Conservation (phyloP, 2,329 filamentous ascomycete genomes). For the Fusarium sp. region DNA sequence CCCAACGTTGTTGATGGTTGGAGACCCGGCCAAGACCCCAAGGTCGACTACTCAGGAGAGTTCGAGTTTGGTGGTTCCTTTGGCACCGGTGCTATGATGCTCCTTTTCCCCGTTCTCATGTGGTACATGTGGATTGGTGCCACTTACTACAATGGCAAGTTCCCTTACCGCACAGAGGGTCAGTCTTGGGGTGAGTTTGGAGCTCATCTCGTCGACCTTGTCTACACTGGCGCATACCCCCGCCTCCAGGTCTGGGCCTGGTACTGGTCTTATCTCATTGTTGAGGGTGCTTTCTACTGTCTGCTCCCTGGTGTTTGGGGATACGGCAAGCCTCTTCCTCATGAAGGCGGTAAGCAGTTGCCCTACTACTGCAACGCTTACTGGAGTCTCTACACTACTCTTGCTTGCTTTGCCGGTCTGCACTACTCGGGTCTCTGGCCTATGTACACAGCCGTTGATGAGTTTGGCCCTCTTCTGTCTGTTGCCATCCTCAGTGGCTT, state of each 20-base stretch:
- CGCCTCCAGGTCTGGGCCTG: slow-evolving; percentile 86
- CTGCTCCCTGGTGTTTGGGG: slow-evolving; percentile 87
- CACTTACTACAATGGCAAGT: slow-evolving; percentile 88
- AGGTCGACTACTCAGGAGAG: slow-evolving; percentile 72
- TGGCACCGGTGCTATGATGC: slow-evolving; percentile 89
- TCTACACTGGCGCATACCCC: slow-evolving; percentile 88
- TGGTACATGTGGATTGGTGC: slow-evolving; percentile 99
- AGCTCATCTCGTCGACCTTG: slow-evolving; percentile 76
- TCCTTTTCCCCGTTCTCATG: slow-evolving; percentile 93
- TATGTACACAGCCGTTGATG: slow-evolving; percentile 91
- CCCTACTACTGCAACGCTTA: slow-evolving; percentile 95
- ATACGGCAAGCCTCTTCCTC: slow-evolving; percentile 88
- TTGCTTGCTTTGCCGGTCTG: slow-evolving; percentile 76
- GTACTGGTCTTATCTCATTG: slow-evolving; percentile 94
- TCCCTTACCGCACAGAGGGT: slow-evolving; percentile 75
- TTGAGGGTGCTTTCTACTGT: slow-evolving; percentile 86
- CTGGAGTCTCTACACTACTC: slow-evolving; percentile 88
- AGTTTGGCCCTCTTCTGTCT: slow-evolving; percentile 92
- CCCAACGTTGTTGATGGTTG: slow-evolving; percentile 65
- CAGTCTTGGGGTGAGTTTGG: slow-evolving; percentile 80
- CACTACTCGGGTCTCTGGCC: slow-evolving; percentile 89
- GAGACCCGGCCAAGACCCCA: slow-evolving; percentile 71
- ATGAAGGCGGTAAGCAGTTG: slow-evolving; percentile 86
- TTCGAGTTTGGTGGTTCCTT: slow-evolving; percentile 89
- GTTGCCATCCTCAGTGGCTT: slow-evolving; percentile 94